Evolutionary conservation across 345 rosid species (phyloP), one percentile per base, ranked within the genome.

Genomic region (Acer campestre): DNA sequence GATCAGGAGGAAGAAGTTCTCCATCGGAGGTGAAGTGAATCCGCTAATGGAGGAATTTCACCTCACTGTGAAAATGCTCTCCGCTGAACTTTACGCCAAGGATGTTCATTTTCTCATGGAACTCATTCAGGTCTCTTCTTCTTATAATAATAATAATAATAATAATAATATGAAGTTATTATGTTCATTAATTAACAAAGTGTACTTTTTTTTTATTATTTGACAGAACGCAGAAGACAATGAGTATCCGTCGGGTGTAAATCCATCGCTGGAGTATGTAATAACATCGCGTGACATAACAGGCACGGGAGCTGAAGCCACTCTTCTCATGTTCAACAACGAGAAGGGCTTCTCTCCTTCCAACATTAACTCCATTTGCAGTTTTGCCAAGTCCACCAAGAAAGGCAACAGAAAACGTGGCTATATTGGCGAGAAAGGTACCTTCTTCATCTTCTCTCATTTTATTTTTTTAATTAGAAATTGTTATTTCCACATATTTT

Each of bases 351-450:
- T 93, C 70, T 82, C 92, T 0, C 61, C 86, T 0, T 86, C 79
- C 51, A 91, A 93, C 63, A 86, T 91, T 0, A 90, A 91, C 6
- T 91, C 97, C 31, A 84, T 93, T 18, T 91, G 92, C 81, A 86
- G 88, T 63, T 89, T 90, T 40, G 97, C 93, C 10, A 78, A 87
- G 20, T 93, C 94, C 5, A 87, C 95, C 3, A 93, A 93, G 86
- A 90, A 88, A 84, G 95, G 91, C 17, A 80, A 85, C 64, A 73
- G 93, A 68, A 89, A 84, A 70, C 81, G 81, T 6, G 95, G 97
- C 31, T 90, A 88, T 27, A 90, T 93, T 44, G 97, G 97, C 20
- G 95, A 93, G 82, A 93, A 93, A 86, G 98, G 98, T 93, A 74
- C 49, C 12, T 40, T 35, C 38, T 35, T 35, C 38, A 35, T 35